Evolutionary conservation across 805 yeast species (phyloP).

Genomic region (Myxozyma sirexii): DNA sequence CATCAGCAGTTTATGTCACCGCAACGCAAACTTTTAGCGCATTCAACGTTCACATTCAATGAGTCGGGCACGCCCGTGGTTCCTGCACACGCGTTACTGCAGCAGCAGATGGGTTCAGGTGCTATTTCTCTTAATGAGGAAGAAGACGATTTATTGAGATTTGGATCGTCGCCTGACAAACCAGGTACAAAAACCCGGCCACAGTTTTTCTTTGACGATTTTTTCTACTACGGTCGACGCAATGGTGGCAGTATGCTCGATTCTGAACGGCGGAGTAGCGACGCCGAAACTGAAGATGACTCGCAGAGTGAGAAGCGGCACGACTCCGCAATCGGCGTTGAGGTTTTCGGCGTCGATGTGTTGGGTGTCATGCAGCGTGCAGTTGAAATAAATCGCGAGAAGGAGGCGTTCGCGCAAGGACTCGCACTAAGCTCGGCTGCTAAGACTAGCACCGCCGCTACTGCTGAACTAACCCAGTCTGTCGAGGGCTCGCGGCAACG

Average conservation of each 20-base stretch:
- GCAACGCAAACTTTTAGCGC: conserved; percentile 27
- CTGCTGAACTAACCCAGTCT: not conserved
- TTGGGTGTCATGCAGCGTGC: conserved; percentile 55
- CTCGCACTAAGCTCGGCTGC: not conserved
- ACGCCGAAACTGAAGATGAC: conserved; percentile 25
- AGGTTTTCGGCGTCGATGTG: conserved; percentile 62
- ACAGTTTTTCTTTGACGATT: conserved; percentile 37
- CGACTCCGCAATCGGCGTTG: conserved; percentile 38
- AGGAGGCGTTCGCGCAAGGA: conserved; percentile 2
- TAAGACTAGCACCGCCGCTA: not conserved
- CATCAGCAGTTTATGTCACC: conserved; percentile 27
- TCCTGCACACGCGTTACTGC: conserved; percentile 13
- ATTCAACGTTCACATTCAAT: conserved; percentile 26
- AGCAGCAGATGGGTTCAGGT: conserved; percentile 21
- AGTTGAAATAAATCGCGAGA: conserved; percentile 25
- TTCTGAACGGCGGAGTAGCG: conserved; percentile 9
- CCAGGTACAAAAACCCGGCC: conserved; percentile 31
- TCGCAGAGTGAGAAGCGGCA: conserved; percentile 31
- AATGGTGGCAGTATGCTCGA: conserved; percentile 11
- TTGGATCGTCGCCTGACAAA: conserved; percentile 44
- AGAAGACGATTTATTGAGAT: conserved; percentile 40
- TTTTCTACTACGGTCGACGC: conserved; percentile 17
- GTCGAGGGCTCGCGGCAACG: not conserved
- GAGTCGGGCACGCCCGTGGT: conserved; percentile 17
- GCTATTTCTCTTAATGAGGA: conserved; percentile 36